These are phyloP conservation scores for Neonectria faginata DNA, from an alignment of 2,329 filamentous ascomycete genomes.

Conservation along the genomic window DNA sequence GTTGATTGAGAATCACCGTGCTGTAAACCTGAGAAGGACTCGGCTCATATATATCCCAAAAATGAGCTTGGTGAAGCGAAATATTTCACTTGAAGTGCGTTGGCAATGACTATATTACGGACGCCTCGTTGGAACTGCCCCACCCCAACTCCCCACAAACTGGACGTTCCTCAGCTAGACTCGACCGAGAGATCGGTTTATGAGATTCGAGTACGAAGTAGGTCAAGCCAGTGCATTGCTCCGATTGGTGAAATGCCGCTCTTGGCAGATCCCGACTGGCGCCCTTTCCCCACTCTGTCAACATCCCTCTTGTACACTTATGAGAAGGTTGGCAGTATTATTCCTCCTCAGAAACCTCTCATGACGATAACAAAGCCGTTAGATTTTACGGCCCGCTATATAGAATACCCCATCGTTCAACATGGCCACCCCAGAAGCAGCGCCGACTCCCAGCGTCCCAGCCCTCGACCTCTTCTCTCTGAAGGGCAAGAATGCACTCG, in stretches of 20 bases:
- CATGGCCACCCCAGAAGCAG: constrained; percentile 4
- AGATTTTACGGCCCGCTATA: no score
- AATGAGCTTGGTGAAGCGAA: neutral
- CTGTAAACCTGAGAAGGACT: neutral
- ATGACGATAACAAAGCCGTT: neutral
- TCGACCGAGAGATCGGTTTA: no score
- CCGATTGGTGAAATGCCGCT: neutral
- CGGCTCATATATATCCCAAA: neutral
- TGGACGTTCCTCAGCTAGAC: neutral
- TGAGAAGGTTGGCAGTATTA: neutral
- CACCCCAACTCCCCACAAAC: neutral
- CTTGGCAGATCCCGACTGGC: neutral
- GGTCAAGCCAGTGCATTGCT: no score
- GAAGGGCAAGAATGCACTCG: constrained; percentile 24
- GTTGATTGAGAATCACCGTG: neutral
- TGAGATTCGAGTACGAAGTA: neutral
- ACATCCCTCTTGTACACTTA: neutral
- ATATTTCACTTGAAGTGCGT: neutral
- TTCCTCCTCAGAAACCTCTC: neutral
- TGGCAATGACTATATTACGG: neutral
- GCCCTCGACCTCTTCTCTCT: constrained; percentile 26
- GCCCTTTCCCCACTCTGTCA: neutral
- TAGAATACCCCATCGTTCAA: neutral
- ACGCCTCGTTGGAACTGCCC: neutral
- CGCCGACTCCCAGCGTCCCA: constrained; percentile 14